Evolutionary conservation across 164 flowering plant genomes (phyloP), one percentile per base, ranked within the genome.

Genomic region (Malania oleifera): DNA sequence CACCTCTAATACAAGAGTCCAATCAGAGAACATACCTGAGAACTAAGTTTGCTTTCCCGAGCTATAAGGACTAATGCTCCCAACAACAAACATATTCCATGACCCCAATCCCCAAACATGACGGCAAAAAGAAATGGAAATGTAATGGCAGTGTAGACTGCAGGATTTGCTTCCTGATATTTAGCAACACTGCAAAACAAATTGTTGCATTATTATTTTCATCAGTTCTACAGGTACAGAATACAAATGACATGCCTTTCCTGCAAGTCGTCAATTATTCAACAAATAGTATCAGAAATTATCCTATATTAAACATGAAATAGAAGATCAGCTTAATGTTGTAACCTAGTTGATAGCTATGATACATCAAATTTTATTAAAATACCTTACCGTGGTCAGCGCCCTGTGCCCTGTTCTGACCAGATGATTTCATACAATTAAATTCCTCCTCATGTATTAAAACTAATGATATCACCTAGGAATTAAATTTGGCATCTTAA

Each of bases 61-160:
- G 83, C 84, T 57, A 91, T 77, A 58, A 91, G 90, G 62, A 83
- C 47, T 50, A 93, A 63, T 23, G 99, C 87, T 55, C 90, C 95
- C 67, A 90, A 46, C 67, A 90, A 69, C 76, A 93, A 71, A 80
- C 99, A 93, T 62, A 93, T 78, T 57, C 98, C 98, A 77, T 93
- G 98, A 62, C 98, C 98, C 98, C 98, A 93, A 62, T 93, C 98
- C 52, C 98, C 97, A 79, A 93, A 93, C 98, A 93, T 93, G 67
- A 93, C 98, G 40, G 97, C 98, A 77, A 93, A 93, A 67, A 93
- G 91, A 77, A 93, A 93, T n/a, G 99, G 99, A 77, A 87, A 93
- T 50, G 99, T 93, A 60, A 93, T 66, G 37, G 75, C 63, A 54
- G 99, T 78, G 74, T 88, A 93, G 52, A 93, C 95, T 37, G 91